These are phyloP conservation scores for Whalleya microplaca DNA, from an alignment of 2,329 filamentous ascomycete genomes.

Conservation along the genomic window DNA sequence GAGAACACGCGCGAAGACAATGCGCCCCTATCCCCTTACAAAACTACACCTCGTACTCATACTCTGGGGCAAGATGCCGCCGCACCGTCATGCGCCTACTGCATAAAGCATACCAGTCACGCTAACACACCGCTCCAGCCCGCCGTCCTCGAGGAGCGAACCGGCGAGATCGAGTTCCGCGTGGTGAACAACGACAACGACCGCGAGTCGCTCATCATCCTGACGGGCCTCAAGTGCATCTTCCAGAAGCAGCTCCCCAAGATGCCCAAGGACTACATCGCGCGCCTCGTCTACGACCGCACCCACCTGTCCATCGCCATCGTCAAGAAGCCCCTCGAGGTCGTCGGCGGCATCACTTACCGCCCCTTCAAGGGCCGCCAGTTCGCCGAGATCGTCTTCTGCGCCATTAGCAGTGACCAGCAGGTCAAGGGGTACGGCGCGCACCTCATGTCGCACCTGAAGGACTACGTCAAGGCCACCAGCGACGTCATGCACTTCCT, in stretches of 20 bases:
- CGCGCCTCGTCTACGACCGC: slow-evolving; percentile 93
- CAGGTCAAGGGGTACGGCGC: slow-evolving; percentile 99
- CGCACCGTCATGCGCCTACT: background rate
- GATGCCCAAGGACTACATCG: slow-evolving; percentile 99
- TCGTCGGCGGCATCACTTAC: slow-evolving; percentile 97
- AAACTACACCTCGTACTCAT: too few species aligned
- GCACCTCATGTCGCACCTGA: slow-evolving; percentile 96
- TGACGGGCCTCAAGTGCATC: slow-evolving; percentile 95
- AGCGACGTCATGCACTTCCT: slow-evolving; percentile 98
- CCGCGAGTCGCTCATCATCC: slow-evolving; percentile 86
- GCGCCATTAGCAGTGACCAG: slow-evolving; percentile 95
- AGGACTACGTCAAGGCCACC: slow-evolving; percentile 97
- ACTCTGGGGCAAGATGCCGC: background rate
- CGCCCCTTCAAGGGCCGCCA: slow-evolving; percentile 88
- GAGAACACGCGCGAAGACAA: background rate
- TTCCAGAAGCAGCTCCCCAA: slow-evolving; percentile 98
- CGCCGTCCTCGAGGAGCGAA: slow-evolving; percentile 90
- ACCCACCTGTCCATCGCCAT: slow-evolving; percentile 97
- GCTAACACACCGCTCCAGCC: slow-evolving; percentile 55
- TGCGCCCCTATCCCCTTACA: background rate
- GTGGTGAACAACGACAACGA: slow-evolving; percentile 96
- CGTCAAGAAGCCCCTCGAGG: slow-evolving; percentile 92
- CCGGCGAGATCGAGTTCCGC: slow-evolving; percentile 93
- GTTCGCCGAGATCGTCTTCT: slow-evolving; percentile 99
- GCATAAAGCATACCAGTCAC: slow-evolving; percentile 2